Evolutionary conservation across 2,329 filamentous ascomycete species (phyloP), one percentile per base, ranked within the genome.

Genomic region (Plectosphaerella sp.): DNA sequence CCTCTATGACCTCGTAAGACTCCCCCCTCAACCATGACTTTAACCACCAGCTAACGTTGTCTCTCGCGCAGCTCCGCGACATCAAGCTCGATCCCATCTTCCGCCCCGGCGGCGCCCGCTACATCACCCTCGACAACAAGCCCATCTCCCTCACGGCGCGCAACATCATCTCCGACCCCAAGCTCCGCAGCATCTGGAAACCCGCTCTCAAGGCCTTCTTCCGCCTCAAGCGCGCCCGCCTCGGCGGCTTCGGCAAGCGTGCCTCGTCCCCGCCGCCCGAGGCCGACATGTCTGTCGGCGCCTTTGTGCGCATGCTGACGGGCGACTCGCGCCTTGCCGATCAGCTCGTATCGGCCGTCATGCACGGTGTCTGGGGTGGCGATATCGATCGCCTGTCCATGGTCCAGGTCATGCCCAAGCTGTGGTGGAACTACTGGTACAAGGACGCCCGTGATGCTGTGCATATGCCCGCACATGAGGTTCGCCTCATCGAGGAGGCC

Each of bases 341-440:
- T 59, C 92, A 95, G 61, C 50, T 96, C 16, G 70, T 84, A 7
- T 96, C 91, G 5, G 91, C 86, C 49, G 72, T 84, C 63, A 62
- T 91, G 50, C 94, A 97, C 68, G 94, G 94, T 42, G 91, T 97
- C 53, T 96, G 95, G 67, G 94, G 92, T 20, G 94, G 94, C 5
- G 89, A 97, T 68, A 83, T 96, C 47, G 84, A 89, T 66, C 79
- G 87, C 64, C 74, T 97, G 48, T 96, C 91, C 67, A 83, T 83
- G 47, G 83, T 83, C 59, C 84, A 82, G 48, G 73, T 86, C 10
- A 59, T 68, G 24, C 52, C 73, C 0, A 76, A 75, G 63, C 57
- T 77, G n/a, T 69, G 78, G 52, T 80, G 86, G 55, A 56, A 62
- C 25, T 57, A 52, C 50, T 47, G 49, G 22, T 49, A 62, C 50